Conservation (phyloP, 2,329 filamentous ascomycete genomes). For the Raffaelea ambrosiae region DNA sequence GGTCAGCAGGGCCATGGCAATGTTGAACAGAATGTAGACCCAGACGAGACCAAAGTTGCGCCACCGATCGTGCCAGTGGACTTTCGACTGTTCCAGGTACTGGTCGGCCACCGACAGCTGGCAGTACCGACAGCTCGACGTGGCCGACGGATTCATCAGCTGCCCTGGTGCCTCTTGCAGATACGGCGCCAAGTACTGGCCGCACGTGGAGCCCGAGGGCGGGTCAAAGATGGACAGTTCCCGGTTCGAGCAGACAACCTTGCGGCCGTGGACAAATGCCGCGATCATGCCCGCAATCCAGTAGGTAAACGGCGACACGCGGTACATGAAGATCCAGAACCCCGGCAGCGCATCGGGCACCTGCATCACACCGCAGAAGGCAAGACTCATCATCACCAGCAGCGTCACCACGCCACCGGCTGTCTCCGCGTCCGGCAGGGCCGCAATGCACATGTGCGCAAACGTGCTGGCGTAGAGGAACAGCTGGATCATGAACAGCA, state of each 20-base stretch:
- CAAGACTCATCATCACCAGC: constrained; percentile 46
- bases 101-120: constrained; percentile 53
- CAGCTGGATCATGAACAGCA: constrained; percentile 56
- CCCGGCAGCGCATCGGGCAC: constrained; percentile 48
- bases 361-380: constrained; percentile 56
- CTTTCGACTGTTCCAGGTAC: constrained; percentile 37
- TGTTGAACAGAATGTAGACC: constrained; percentile 58
- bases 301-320: constrained; percentile 59
- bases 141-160: constrained; percentile 53
- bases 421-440: constrained; percentile 58
- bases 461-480: constrained; percentile 65
- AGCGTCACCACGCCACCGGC: constrained; percentile 54
- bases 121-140: constrained; percentile 57
- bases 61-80: constrained; percentile 50
- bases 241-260: constrained; percentile 38
- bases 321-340: constrained; percentile 75
- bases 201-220: constrained; percentile 54
- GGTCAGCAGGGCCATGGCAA: constrained; percentile 45
- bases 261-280: constrained; percentile 50
- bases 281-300: constrained; percentile 59
- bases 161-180: constrained; percentile 41
- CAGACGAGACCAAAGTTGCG: constrained; percentile 64
- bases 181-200: constrained; percentile 52
- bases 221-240: constrained; percentile 60
- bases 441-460: constrained; percentile 64